Evolutionary conservation across 2,329 filamentous ascomycete genomes (phyloP), one percentile per base, ranked within the genome.

Genomic region (Thielaviopsis ethacetica): DNA sequence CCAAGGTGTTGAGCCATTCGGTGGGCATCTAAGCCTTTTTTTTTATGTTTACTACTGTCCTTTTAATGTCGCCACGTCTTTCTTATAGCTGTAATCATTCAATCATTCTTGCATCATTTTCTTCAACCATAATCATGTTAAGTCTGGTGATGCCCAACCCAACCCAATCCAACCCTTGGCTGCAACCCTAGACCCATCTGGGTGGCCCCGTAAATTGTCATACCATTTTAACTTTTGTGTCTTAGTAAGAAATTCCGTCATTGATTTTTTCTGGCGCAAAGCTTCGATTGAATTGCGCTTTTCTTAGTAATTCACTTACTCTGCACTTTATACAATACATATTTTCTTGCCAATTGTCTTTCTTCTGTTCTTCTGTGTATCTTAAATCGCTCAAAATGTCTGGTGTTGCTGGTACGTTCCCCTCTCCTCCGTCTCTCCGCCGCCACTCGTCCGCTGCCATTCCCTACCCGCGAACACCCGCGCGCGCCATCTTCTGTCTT

Each of bases 1-100:
- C 84, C 30, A 91, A 88, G 71, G 85, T 96, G 1, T 91, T 96
- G 68, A 87, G 85, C 63, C 85, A 89, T 69, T 85, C 84, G 21
- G 84, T 88, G 41, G 82, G 83, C 6, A 70, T 76, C 30, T 79
- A 62, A 44, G 3, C 17, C n/a, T 44, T n/a, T 44, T 2, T n/a
- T n/a, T 44, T n/a, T 44, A 2, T n/a, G 4, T 44, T 44, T 34
- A 9, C 10, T 34, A 9, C 7, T 10, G 2, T 44, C 2, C 4
- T 44, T 44, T 44, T 44, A 2, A 44, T 41, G 34, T 41, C 17
- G 38, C 3, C 17, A 5, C n/a, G 17, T 44, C 2, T 44, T 7
- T 44, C 17, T 57, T 12, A 7, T 19, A 15, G 13, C 19, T 13
- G 24, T 24, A 30, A 60, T 30, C 10, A 26, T 27, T 17, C 19